A percentile compares a stretch with the other conserved stretches of the same genome.
These are phyloP conservation scores for Anastatica hierochuntica DNA, from an alignment of 345 rosid species.

Conservation along the genomic window DNA sequence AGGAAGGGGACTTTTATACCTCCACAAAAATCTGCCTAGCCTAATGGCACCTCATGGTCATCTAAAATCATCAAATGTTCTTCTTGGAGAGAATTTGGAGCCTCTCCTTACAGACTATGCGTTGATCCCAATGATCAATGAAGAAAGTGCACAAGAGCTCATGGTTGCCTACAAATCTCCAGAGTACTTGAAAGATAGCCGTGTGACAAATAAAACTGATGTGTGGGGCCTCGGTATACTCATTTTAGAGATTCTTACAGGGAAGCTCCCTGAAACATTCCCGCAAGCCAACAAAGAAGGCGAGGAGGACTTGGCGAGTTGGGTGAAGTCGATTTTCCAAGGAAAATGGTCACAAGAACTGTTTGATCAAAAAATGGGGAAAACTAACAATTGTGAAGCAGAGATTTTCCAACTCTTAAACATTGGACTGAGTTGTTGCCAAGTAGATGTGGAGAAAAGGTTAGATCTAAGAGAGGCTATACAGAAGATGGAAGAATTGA, in stretches of 20 bases:
- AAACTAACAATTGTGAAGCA: slow-evolving; percentile 20
- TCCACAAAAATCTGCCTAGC: slow-evolving; percentile 59
- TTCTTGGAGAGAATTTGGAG: slow-evolving; percentile 39
- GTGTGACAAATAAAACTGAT: slow-evolving; percentile 83
- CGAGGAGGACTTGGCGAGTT: slow-evolving; percentile 37
- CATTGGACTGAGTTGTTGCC: slow-evolving; percentile 61
- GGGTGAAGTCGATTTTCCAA: slow-evolving; percentile 35
- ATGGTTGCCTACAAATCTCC: slow-evolving; percentile 94
- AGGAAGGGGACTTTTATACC: slow-evolving; percentile 53
- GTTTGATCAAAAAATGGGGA: slow-evolving; percentile 53
- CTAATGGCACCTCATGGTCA: slow-evolving; percentile 79
- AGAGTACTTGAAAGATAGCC: slow-evolving; percentile 45
- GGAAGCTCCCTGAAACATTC: slow-evolving; percentile 49
- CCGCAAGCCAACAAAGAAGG: slow-evolving; percentile 30
- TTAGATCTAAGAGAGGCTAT: slow-evolving; percentile 59
- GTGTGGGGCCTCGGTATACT: slow-evolving; percentile 73
- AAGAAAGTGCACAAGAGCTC: slow-evolving; percentile 59
- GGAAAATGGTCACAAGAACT: slow-evolving; percentile 28
- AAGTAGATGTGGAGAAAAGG: slow-evolving; percentile 64
- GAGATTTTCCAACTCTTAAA: slow-evolving; percentile 49
- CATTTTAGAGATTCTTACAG: slow-evolving; percentile 68
- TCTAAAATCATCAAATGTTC: slow-evolving; percentile 79
- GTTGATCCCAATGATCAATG: slow-evolving; percentile 64
- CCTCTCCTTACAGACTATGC: slow-evolving; percentile 70
- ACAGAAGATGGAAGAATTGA: slow-evolving; percentile 50